phyloP scores from a whole-genome alignment of 2,329 filamentous ascomycete genomes.

The Cladophialophora carrionii region DNA sequence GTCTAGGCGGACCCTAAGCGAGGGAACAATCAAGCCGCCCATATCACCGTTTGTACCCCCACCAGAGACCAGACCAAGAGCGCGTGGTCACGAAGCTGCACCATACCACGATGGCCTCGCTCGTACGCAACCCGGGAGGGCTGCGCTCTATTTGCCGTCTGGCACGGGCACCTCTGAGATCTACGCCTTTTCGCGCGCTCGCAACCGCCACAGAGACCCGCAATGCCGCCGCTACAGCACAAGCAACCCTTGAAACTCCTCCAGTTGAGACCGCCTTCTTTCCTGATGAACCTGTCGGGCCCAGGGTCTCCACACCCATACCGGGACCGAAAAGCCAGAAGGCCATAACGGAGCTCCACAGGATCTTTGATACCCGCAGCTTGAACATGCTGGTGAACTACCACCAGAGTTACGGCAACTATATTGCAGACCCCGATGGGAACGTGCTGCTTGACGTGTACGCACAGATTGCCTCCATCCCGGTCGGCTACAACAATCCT shows the following conservation, averaged over 20 bases:
- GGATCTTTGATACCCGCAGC: conserved; percentile 83
- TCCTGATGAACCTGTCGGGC: conserved; percentile 61
- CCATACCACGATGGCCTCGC: conserved; percentile 22
- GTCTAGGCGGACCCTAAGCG: not conserved
- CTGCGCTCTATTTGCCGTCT: conserved; percentile 28
- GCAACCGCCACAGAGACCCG: conserved; percentile 26
- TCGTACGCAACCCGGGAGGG: conserved; percentile 23
- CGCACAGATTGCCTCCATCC: conserved; percentile 90
- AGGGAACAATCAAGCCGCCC: not conserved
- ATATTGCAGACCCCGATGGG: conserved; percentile 59
- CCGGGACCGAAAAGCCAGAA: conserved; percentile 76
- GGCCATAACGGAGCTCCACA: conserved; percentile 69
- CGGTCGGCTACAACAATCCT: conserved; percentile 90
- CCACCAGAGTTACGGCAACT: conserved; percentile 75
- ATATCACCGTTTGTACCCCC: not conserved
- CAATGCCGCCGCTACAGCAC: conserved; percentile 31
- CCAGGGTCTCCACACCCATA: conserved; percentile 62
- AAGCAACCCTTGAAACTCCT: conserved; percentile 22
- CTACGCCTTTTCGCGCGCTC: conserved; percentile 22
- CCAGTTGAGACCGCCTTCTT: conserved; percentile 56
- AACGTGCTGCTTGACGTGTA: conserved; percentile 58
- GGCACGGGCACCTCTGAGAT: conserved; percentile 22
- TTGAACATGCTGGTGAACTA: conserved; percentile 83
- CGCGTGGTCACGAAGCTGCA: not conserved
- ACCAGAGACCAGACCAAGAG: not conserved